Conservation (phyloP, 305 asterid species). For the Plantago lanceolata region DNA sequence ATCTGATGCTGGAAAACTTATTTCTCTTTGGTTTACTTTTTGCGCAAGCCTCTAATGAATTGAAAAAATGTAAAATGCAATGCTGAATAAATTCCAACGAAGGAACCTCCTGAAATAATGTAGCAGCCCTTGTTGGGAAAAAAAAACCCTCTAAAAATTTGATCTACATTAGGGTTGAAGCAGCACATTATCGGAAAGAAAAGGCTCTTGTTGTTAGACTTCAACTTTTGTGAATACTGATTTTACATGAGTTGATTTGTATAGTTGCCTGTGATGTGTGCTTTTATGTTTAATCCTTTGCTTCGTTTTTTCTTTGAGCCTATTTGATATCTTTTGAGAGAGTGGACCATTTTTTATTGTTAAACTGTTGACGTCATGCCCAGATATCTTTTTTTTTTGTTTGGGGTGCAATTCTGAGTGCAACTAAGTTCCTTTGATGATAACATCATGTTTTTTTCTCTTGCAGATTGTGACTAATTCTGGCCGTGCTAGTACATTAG, state of each 20-base stretch:
- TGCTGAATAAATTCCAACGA: not conserved
- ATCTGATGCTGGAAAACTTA: not conserved
- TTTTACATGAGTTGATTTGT: not conserved
- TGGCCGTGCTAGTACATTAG: slow-evolving; percentile 96
- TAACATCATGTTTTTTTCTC: slow-evolving; percentile 8
- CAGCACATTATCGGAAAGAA: not conserved
- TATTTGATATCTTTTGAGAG: too few species aligned
- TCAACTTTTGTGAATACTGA: not conserved
- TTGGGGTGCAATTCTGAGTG: slow-evolving; percentile 10
- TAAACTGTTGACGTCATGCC: too few species aligned
- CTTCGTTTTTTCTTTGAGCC: not conserved
- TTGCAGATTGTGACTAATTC: slow-evolving; percentile 87
- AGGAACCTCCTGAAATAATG: not conserved
- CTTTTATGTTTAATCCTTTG: not conserved
- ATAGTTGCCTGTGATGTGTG: not conserved
- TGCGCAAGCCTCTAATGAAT: not conserved
- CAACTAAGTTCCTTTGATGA: slow-evolving; percentile 5
- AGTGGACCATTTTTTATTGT: too few species aligned
- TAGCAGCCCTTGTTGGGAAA: too few species aligned
- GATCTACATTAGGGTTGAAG: not conserved
- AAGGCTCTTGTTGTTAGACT: not conserved
- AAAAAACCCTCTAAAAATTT: not conserved
- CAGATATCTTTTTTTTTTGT: too few species aligned
- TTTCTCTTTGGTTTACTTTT: not conserved
- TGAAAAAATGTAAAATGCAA: too few species aligned